A percentile compares a stretch with the other conserved stretches of the same genome.
Conservation (phyloP, 2,329 filamentous ascomycete genomes). For the Lasiodiplodia citricola region DNA sequence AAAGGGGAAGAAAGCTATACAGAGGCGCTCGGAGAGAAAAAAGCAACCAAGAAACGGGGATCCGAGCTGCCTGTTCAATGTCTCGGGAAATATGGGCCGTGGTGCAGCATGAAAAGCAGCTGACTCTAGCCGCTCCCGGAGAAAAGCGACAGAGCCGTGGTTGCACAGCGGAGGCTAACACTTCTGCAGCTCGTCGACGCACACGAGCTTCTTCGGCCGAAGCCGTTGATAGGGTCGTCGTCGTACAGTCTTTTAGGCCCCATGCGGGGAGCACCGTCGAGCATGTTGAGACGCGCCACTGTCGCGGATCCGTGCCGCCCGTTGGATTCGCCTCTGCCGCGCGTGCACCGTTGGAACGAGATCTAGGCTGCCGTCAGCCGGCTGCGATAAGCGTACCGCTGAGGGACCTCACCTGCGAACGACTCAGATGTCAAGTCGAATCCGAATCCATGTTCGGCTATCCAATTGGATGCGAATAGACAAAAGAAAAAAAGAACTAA, state of each 20-base stretch:
- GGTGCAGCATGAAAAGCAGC: slow-evolving; percentile 8
- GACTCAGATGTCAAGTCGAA: not conserved
- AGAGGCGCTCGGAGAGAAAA: not conserved
- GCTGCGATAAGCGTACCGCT: not conserved
- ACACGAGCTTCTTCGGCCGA: slow-evolving; percentile 14
- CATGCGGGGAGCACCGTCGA: not conserved
- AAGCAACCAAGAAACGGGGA: not conserved
- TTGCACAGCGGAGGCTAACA: not conserved
- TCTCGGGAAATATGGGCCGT: slow-evolving; percentile 14
- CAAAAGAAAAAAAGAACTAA: not conserved
- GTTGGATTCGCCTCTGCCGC: not conserved
- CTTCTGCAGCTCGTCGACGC: not conserved
- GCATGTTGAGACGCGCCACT: no score
- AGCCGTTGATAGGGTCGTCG: not conserved
- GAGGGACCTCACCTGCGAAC: not conserved
- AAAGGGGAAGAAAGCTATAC: not conserved
- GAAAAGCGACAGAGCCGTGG: not conserved
- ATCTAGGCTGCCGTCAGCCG: not conserved
- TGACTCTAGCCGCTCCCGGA: not conserved
- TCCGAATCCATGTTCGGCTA: slow-evolving; percentile 7
- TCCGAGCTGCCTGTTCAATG: not conserved
- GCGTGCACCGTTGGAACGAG: not conserved
- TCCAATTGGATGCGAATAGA: not conserved
- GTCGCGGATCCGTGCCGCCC: not conserved
- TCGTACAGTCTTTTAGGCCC: no score